A percentile compares a stretch with the other conserved stretches of the same genome.
Conservation (phyloP, 2,329 filamentous ascomycete genomes). For the Neoscytalidium dimidiatum region DNA sequence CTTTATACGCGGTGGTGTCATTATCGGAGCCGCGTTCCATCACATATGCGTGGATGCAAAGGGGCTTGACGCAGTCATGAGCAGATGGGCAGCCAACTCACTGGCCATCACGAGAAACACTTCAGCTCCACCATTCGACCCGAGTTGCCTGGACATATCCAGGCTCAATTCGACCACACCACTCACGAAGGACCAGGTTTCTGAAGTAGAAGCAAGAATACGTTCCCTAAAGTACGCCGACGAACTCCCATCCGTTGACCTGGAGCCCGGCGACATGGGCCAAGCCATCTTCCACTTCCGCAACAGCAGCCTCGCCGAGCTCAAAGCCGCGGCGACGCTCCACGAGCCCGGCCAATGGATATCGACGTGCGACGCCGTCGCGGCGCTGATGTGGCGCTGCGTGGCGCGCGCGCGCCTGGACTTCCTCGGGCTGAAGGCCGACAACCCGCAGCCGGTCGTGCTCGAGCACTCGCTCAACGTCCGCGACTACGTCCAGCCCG, state of each 20-base stretch:
- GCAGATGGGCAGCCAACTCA: constrained; percentile 29
- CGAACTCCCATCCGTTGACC: constrained; percentile 21
- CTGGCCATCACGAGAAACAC: constrained; percentile 22
- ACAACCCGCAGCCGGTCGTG: not conserved
- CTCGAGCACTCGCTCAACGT: not conserved
- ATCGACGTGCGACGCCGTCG: not conserved
- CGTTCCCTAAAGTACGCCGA: constrained; percentile 22
- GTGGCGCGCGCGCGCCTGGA: not conserved
- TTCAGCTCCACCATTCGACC: constrained; percentile 19
- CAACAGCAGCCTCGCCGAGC: constrained; percentile 9
- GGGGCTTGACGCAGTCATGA: constrained; percentile 25
- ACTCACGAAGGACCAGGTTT: not conserved
- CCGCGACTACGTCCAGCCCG: not conserved
- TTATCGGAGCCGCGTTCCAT: constrained; percentile 30
- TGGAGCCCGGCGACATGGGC: constrained; percentile 20
- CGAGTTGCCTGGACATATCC: constrained; percentile 11
- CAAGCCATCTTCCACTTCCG: not conserved
- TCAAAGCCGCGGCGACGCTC: constrained; percentile 22
- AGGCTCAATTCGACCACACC: not conserved
- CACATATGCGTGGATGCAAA: constrained; percentile 27
- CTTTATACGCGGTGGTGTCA: constrained; percentile 31
- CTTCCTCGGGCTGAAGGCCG: not conserved
- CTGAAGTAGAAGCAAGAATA: not conserved
- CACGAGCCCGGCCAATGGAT: not conserved
- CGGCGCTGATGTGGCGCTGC: not conserved